Base-by-base conservation (phyloP, 176 grass and related monocot species). In the Saccharum officinarum region DNA sequence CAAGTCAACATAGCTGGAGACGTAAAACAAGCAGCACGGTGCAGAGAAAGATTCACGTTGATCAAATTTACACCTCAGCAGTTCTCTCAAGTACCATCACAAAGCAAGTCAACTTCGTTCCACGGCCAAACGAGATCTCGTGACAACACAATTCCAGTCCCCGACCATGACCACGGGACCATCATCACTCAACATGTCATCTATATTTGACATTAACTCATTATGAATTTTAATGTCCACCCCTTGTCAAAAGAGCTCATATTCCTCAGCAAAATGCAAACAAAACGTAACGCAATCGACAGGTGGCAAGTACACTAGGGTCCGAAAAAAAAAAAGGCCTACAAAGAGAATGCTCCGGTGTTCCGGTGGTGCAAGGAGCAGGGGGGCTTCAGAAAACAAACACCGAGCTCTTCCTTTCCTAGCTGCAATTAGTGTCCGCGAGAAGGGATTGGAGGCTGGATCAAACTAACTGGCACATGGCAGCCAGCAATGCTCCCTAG, bases 391-490 rank as follows among this genome's bases (percentile, higher is more conserved):
- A 79, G 76, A 80, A 87, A 85, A 76, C 49, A 50, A 87, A 75
- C 61, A 80, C 84, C 80, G 67, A 91, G 80, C 89, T 87, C 85
- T 83, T 85, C 87, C 71, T 85, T 87, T 87, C 80, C 89, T 84
- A 87, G 74, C 81, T 87, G 89, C 85, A 80, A 69, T 80, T 87
- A 84, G 85, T 75, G 39, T 30, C 75, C 47, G 11, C 13, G 61
- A 75, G 50, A 12, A 75, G 63, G 68, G 80, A 2, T 75, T 61
- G 67, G 80, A 86, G 69, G 59, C 67, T 86, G 80, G 60, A 84
- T 63, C 8, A 11, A 80, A 75, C 46, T 52, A 39, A 16, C 46
- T 74, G n/a, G 68, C 69, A 46, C 59, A 63, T 33, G 11, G 38
- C 38, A 73, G 49, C 89, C 76, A 73, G 69, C 46, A 34, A 64